Base-by-base conservation (phyloP, 1,284 basidiomycete genomes). In the Polyporus tsugae region DNA sequence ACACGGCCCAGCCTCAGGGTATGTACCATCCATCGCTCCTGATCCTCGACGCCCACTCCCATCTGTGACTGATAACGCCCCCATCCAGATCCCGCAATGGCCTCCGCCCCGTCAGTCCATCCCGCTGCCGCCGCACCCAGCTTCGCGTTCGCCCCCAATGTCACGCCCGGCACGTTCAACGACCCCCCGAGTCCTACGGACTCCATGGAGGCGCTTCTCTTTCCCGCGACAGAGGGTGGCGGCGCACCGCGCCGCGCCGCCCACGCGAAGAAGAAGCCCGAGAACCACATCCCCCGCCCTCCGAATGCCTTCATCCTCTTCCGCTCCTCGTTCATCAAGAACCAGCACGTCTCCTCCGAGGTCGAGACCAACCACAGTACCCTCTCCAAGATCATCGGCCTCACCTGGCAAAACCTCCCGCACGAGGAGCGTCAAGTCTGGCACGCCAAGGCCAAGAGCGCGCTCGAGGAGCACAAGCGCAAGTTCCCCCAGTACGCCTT, bases 241-340 rank as follows among this genome's bases (percentile, higher is more conserved):
- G 72, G 71, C 49, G 62, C 74, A 2, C 60, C 67, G 4, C 76
- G 76, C 62, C 76, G 76, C 69, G 64, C 72, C 10, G 77, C 73
- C 0, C 91, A 92, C 74, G 82, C 84, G 46, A 90, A 88, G 82
- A 91, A 90, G 80, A 89, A 89, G 77, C 85, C 89, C 64, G 84
- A 89, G 17, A 89, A 92, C 72, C 93, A 97, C 81, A 94, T 97
- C 78, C 95, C 96, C 61, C 90, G 96, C 39, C 96, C 96, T 0
- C 92, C 95, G 52, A 98, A 98, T 81, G 95, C 96, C 60, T 98
- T 97, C 83, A 97, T 98, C 76, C 90, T 98, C 79, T 98, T 96
- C 82, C 89, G 96, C 72, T 94, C 93, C 42, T 92, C 95, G 63
- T 95, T 96, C 78, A 94, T 96, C 76, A 87, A 89, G 65, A 88